Base-by-base conservation (phyloP, 2,329 filamentous ascomycete genomes). In the Exophiala mesophila region DNA sequence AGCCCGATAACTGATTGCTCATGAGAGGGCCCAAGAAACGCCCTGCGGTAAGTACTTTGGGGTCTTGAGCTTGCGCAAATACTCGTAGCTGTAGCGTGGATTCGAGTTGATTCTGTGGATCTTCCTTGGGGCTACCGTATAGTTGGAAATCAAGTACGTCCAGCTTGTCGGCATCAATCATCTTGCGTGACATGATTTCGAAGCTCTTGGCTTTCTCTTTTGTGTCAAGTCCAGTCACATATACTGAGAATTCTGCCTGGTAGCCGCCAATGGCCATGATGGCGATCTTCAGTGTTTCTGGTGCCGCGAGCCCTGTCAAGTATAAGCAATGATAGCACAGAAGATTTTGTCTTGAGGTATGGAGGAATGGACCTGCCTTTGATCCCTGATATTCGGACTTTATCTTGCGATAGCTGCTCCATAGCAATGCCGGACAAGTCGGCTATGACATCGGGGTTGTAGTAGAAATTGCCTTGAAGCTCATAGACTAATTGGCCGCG, bases 401-500 rank as follows among this genome's bases (percentile, higher is more conserved):
- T 42, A 39, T 64, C 55, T 40, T 55, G 49, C 1, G 58, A 62
- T 2, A 55, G 57, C 13, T 67, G 52, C 10, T 62, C 51, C 3
- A 73, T 47, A 0, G 19, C 16, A 2, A 71, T 54, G 6, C 64
- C 41, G 0, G 51, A 51, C 1, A 72, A 45, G 30, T 67, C 56
- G 2, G 70, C 72, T 16, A 64, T 67, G 6, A 73, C 69, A 45
- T 74, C 36, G 16, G 42, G 21, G 52, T 75, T 72, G 6, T 73
- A 57, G 45, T 75, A 75, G 3, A 68, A 49, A 29, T 62, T 65
- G 2, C 64, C 64, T 40, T 74, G 71, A 3, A 74, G 49, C 54
- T 74, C 71, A 38, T 74, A 74, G 1, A 74, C 41, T 6, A 74
- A 57, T 52, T 74, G 70, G 24, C 63, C 67, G 29, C 62, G 65